phyloP scores from a whole-genome alignment of 2,329 filamentous ascomycete species.

The Sclerotinia nivalis region DNA sequence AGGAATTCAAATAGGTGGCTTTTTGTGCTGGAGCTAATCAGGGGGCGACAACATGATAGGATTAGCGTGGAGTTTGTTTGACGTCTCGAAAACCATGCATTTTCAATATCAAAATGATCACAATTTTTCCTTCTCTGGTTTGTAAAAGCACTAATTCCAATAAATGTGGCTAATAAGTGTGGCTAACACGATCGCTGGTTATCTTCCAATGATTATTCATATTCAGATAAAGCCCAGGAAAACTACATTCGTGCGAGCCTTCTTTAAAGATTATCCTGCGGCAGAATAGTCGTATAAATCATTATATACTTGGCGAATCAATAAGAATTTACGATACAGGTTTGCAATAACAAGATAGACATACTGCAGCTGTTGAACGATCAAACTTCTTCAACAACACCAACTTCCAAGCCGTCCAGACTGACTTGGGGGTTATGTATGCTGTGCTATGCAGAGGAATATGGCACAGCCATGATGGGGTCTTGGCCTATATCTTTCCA shows the following conservation, averaged over 20 bases:
- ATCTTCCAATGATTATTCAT: background rate
- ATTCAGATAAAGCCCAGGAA: background rate
- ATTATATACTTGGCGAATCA: too few species aligned
- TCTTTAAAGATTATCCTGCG: background rate
- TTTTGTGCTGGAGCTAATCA: background rate
- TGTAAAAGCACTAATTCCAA: too few species aligned
- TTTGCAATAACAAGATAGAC: too few species aligned
- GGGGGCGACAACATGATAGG: background rate
- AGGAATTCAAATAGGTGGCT: background rate
- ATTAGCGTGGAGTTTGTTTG: background rate
- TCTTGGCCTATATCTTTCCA: background rate
- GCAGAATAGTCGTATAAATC: too few species aligned
- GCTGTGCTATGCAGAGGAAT: background rate
- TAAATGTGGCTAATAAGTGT: background rate
- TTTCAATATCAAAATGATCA: background rate
- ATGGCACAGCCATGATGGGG: background rate
- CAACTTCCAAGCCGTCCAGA: background rate
- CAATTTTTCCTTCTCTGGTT: too few species aligned
- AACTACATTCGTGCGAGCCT: background rate
- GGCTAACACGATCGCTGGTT: background rate
- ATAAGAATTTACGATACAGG: too few species aligned
- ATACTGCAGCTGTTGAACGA: background rate
- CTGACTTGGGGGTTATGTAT: background rate
- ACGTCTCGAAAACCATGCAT: background rate
- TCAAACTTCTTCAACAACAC: background rate